Conservation (phyloP, 2,329 filamentous ascomycete species). For the Atkinsonella hypoxylon region DNA sequence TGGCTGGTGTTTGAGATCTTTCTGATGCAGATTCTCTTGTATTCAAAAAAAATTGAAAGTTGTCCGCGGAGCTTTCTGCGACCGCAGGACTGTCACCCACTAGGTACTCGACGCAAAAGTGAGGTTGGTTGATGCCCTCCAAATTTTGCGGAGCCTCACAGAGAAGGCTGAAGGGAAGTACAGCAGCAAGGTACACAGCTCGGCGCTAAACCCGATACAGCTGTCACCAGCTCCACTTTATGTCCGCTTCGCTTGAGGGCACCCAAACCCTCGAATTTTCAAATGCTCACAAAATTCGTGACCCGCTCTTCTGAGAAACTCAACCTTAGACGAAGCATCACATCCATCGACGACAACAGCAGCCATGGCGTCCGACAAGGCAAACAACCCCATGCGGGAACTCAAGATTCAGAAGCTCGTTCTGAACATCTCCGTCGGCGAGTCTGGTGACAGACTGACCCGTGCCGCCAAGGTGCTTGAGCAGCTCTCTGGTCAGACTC, state of each 20-base stretch:
- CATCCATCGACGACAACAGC: constrained; percentile 23
- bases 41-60: constrained; percentile 31
- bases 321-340: constrained; percentile 24
- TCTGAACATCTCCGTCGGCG: constrained; percentile 98
- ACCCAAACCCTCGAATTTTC: constrained; percentile 29
- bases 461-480: constrained; percentile 99
- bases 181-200: constrained; percentile 17
- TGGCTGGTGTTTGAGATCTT: constrained; percentile 16
- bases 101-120: constrained; percentile 28
- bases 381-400: constrained; percentile 98
- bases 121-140: constrained; percentile 20
- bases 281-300: constrained; percentile 23
- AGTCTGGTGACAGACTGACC: constrained; percentile 99
- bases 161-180: constrained; percentile 26
- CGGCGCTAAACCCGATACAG: constrained; percentile 15
- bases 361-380: constrained; percentile 61
- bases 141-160: constrained; percentile 35
- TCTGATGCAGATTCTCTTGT: constrained; percentile 19
- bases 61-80: constrained; percentile 27
- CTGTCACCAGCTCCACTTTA: constrained; percentile 11
- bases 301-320: constrained; percentile 14
- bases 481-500: constrained; percentile 98
- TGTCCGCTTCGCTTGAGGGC: constrained; percentile 22
- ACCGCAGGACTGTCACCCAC: constrained; percentile 25
- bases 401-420: constrained; percentile 99